phyloP scores from a whole-genome alignment of 129 eudicot species.

The Apium graveolens region DNA sequence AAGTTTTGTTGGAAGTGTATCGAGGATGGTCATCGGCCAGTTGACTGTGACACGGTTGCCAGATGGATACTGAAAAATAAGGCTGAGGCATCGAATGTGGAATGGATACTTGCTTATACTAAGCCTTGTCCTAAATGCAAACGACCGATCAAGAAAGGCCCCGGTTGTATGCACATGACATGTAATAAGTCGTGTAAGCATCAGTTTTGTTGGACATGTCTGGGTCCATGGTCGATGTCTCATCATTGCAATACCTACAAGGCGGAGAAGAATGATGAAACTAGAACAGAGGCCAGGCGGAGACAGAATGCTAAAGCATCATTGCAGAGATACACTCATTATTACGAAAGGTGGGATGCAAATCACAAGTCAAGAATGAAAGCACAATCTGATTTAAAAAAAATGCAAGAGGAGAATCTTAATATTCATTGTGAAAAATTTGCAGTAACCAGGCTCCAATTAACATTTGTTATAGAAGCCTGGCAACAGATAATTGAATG shows the following conservation, averaged over 20 bases:
- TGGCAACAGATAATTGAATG: conserved; percentile 7
- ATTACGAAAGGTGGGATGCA: conserved; percentile 21
- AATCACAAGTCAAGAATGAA: conserved; percentile 8
- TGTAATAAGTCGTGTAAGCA: not conserved
- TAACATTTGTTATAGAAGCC: not conserved
- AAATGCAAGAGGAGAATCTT: conserved; percentile 5
- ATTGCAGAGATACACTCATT: conserved; percentile 15
- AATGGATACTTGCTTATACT: not conserved
- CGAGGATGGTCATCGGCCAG: conserved; percentile 7
- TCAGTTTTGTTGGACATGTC: conserved; percentile 10
- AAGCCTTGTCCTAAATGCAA: conserved; percentile 11
- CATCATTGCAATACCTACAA: not conserved
- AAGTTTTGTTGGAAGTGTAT: conserved; percentile 6
- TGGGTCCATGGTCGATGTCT: not conserved
- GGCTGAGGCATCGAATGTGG: not conserved
- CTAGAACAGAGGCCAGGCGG: not conserved
- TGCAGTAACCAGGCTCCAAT: not conserved
- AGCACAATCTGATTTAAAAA: conserved; percentile 4
- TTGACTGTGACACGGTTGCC: not conserved
- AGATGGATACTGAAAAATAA: not conserved
- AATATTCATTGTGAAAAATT: conserved; percentile 14
- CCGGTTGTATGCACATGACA: conserved; percentile 2
- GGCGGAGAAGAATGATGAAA: not conserved
- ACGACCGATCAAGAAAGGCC: not conserved
- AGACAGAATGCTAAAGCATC: not conserved